Evolutionary conservation across 75 land plant genomes (phyloP).

Genomic region (Sequoiadendron giganteum): DNA sequence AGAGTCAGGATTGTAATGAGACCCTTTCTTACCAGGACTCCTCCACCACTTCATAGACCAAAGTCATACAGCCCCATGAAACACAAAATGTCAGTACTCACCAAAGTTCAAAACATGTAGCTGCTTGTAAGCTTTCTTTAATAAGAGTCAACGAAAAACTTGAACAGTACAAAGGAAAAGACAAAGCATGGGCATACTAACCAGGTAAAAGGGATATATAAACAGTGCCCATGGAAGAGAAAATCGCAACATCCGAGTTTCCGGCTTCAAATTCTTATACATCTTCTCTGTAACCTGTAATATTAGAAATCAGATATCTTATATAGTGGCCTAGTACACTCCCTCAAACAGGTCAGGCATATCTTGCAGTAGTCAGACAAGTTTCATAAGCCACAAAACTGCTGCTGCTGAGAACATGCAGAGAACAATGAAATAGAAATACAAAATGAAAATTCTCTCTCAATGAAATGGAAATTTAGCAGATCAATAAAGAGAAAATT

Average conservation of each 20-base stretch:
- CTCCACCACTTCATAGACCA: conserved; percentile 21
- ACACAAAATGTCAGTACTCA: neutral
- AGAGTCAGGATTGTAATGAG: conserved; percentile 38
- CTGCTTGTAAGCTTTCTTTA: neutral
- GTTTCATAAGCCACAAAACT: neutral
- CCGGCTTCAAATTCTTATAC: conserved; percentile 42
- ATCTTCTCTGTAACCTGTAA: conserved; percentile 64
- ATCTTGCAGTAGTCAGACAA: neutral
- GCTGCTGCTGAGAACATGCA: neutral
- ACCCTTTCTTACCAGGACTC: conserved; percentile 37
- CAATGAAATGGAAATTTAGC: neutral
- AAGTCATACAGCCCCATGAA: neutral
- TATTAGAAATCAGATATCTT: neutral
- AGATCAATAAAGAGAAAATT: neutral
- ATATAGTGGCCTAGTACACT: neutral
- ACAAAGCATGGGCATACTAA: conserved; percentile 25
- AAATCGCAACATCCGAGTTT: conserved; percentile 39
- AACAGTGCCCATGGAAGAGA: conserved; percentile 58
- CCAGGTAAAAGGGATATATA: conserved; percentile 79
- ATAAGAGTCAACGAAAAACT: neutral
- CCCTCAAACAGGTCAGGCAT: neutral
- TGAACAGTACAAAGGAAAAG: neutral
- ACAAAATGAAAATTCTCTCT: neutral
- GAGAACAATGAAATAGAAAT: neutral
- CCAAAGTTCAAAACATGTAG: neutral